These are phyloP conservation scores for Sanghuangporus weigelae DNA, from an alignment of 1,284 basidiomycete species.

Conservation along the genomic window DNA sequence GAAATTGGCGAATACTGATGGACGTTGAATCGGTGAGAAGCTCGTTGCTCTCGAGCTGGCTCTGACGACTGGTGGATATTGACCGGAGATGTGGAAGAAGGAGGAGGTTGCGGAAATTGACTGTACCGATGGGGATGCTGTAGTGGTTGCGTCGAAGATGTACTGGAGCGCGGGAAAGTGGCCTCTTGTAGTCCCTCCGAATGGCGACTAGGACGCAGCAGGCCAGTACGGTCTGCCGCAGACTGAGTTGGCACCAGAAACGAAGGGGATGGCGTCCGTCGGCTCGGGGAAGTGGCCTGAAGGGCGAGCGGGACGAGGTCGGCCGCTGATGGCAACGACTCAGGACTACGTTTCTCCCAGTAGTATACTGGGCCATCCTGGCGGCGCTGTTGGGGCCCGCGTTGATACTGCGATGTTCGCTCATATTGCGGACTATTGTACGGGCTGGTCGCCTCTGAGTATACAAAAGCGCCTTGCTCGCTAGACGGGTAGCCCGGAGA, in stretches of 20 bases:
- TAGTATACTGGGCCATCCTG: conserved; percentile 1
- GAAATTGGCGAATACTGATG: conserved; percentile 14
- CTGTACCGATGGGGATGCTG: conserved; percentile 12
- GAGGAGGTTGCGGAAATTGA: background rate
- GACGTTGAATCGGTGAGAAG: conserved; percentile 3
- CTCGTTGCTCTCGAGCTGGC: background rate
- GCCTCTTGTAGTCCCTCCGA: background rate
- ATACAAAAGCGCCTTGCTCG: conserved; percentile 3
- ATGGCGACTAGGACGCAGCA: conserved; percentile 11
- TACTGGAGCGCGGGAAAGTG: conserved; percentile 11
- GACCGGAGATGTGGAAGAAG: background rate
- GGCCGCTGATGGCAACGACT: conserved; percentile 3
- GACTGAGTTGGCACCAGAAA: conserved; percentile 14
- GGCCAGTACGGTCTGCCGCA: conserved; percentile 1
- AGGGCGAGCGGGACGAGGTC: conserved; percentile 6
- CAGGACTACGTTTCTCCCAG: background rate
- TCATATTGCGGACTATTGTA: conserved; percentile 8
- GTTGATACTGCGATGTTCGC: background rate
- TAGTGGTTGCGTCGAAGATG: conserved; percentile 4
- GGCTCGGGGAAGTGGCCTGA: conserved; percentile 1
- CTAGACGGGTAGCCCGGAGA: conserved; percentile 1
- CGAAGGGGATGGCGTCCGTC: conserved; percentile 12
- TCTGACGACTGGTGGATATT: conserved; percentile 6
- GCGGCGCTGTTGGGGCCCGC: background rate
- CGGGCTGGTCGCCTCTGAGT: background rate